Conservation (phyloP, 352 stramenopile species). For the Pythium chondricola region DNA sequence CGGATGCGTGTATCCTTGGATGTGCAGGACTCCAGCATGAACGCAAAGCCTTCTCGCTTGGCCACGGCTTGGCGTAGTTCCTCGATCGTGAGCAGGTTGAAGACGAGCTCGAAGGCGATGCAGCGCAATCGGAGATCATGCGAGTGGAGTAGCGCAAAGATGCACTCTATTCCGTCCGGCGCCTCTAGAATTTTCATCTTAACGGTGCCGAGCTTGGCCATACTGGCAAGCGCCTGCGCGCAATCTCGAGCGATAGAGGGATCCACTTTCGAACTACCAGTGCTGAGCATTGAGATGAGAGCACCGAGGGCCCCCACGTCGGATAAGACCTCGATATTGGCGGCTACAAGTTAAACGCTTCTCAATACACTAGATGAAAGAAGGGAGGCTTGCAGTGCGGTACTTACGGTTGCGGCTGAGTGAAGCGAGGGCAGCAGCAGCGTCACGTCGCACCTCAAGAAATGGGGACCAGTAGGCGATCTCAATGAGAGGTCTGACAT, state of each 20-base stretch:
- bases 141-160: conserved; percentile 62
- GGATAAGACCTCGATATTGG: conserved; percentile 65
- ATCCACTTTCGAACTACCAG: conserved; percentile 44
- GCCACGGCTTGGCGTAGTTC: conserved; percentile 58
- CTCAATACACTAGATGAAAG: neutral
- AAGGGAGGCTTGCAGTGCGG: neutral
- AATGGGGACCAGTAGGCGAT: conserved; percentile 87
- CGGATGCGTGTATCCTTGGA: conserved; percentile 52
- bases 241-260: conserved; percentile 56
- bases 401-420: conserved; percentile 65
- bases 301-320: conserved; percentile 66
- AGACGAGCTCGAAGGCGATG: conserved; percentile 50
- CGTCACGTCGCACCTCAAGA: conserved; percentile 71
- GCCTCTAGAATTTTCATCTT: conserved; percentile 61
- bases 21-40: conserved; percentile 55
- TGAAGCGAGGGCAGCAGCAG: conserved; percentile 63
- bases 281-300: conserved; percentile 65
- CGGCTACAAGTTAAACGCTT: too few species aligned
- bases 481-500: conserved; percentile 69
- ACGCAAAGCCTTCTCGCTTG: conserved; percentile 57
- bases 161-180: conserved; percentile 56
- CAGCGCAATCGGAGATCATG: conserved; percentile 41
- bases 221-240: conserved; percentile 47
- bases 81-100: conserved; percentile 49
- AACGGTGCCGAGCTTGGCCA: conserved; percentile 43